Conservation (phyloP, 345 rosid species). For the Orychophragmus violaceus region DNA sequence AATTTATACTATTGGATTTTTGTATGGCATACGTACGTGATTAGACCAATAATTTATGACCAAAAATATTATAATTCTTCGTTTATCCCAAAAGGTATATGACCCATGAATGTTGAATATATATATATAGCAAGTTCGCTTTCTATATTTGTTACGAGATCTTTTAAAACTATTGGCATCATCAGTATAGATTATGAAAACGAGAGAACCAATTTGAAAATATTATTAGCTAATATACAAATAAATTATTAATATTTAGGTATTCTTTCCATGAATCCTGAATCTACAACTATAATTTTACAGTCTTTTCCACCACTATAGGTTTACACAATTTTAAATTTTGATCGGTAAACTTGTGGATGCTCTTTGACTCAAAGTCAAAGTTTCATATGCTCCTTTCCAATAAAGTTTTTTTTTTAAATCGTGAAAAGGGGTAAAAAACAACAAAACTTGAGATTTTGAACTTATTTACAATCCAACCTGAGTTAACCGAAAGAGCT, state of each 20-base stretch:
- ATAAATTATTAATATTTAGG: not conserved
- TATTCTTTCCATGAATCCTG: not conserved
- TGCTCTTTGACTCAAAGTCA: too few species aligned
- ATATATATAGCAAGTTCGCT: not conserved
- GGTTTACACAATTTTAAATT: not conserved
- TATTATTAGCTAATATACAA: not conserved
- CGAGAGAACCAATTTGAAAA: not conserved
- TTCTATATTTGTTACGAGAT: not conserved
- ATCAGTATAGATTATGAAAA: slow-evolving; percentile 12
- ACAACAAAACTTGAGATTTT: too few species aligned
- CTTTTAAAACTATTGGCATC: not conserved
- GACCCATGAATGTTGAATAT: slow-evolving; percentile 18
- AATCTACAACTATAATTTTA: not conserved
- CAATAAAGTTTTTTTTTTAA: too few species aligned
- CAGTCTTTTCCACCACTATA: not conserved
- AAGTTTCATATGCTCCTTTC: too few species aligned
- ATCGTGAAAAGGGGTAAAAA: too few species aligned
- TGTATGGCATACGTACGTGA: slow-evolving; percentile 17
- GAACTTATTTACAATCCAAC: too few species aligned
- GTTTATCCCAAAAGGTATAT: slow-evolving; percentile 25
- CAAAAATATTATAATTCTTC: slow-evolving; percentile 7
- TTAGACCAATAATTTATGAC: slow-evolving; percentile 9
- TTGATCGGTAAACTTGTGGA: too few species aligned
- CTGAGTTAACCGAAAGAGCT: too few species aligned
- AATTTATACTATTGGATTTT: not conserved